Evolutionary conservation across 768 basidiomycete species (phyloP), one percentile per base, ranked within the genome.

Genomic region (Kwoniella shandongensis): DNA sequence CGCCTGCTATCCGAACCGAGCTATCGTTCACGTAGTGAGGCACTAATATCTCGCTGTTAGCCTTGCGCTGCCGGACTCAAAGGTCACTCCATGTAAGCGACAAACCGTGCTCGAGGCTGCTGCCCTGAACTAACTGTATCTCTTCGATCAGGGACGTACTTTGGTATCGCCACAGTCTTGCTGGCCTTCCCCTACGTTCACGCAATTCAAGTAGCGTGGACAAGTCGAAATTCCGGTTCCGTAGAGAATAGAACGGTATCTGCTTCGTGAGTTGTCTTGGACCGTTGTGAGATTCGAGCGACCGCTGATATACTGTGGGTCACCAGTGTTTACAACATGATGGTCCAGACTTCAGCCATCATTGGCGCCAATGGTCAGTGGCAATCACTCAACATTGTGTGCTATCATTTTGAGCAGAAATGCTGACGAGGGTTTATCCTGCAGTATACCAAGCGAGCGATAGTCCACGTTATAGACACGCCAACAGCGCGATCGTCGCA

Each of bases 131-230:
- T n/a, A n/a, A n/a, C n/a, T n/a, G n/a, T n/a, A n/a, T n/a, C n/a
- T n/a, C n/a, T n/a, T n/a, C n/a, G n/a, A n/a, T 41, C 58, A 0
- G 76, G 76, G 76, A 45, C 60, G 12, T 76, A 74, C 55, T 77
- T 75, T 51, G 68, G 66, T 20, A 61, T 75, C 13, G 54, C 70
- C 22, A 75, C 74, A 7, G 70, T 75, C 2, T 44, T 76, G 5
- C 67, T 75, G 12, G 67, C 58, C 13, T 75, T 59, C 60, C 76
- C 76, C 1, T 76, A 78, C 48, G 68, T 70, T 0, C 74, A 73
- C 40, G 72, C 76, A 2, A 65, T 75, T 1, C 78, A 77, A 41
- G 78, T 77, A 11, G 62, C 66, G 2, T 78, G 78, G 77, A 47
- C 49, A 0, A 69, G 65, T 12, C 36, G 72, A 20, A 76, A 77